phyloP scores from a whole-genome alignment of 441 rosid genomes.

The Mallotus japonicus region DNA sequence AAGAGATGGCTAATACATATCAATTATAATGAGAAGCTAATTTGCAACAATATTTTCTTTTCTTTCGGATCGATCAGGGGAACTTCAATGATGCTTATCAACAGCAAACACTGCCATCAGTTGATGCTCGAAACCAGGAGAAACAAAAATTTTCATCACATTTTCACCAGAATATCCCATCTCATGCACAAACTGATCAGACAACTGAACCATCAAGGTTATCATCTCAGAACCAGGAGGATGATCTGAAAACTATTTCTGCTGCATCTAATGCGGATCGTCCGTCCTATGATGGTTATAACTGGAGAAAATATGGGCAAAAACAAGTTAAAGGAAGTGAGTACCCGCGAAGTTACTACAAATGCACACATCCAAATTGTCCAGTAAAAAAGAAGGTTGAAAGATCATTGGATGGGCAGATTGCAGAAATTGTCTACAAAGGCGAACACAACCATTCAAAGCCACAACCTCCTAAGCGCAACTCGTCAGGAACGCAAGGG shows the following conservation, averaged over 20 bases:
- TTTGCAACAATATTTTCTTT: background rate
- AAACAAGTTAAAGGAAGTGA: slow-evolving; percentile 98
- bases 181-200: slow-evolving; percentile 33
- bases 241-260: slow-evolving; percentile 38
- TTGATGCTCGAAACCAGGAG: slow-evolving; percentile 38
- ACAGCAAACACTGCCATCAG: slow-evolving; percentile 31
- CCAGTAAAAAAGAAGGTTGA: slow-evolving; percentile 93
- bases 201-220: slow-evolving; percentile 32
- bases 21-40: background rate
- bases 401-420: slow-evolving; percentile 76
- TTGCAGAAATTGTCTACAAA: slow-evolving; percentile 88
- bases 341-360: slow-evolving; percentile 87
- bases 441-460: slow-evolving; percentile 87
- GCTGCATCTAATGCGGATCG: slow-evolving; percentile 40
- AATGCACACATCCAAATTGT: slow-evolving; percentile 86
- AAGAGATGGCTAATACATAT: background rate
- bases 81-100: slow-evolving; percentile 35
- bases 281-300: slow-evolving; percentile 85
- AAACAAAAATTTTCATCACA: slow-evolving; percentile 31
- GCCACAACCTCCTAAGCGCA: slow-evolving; percentile 60
- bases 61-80: slow-evolving; percentile 41
- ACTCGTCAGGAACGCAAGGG: slow-evolving; percentile 38
- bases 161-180: slow-evolving; percentile 29
- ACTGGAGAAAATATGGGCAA: slow-evolving; percentile 97
- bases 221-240: slow-evolving; percentile 41